Conservation (phyloP, 148 eudicot genomes). For the Chenopodium berlandieri region DNA sequence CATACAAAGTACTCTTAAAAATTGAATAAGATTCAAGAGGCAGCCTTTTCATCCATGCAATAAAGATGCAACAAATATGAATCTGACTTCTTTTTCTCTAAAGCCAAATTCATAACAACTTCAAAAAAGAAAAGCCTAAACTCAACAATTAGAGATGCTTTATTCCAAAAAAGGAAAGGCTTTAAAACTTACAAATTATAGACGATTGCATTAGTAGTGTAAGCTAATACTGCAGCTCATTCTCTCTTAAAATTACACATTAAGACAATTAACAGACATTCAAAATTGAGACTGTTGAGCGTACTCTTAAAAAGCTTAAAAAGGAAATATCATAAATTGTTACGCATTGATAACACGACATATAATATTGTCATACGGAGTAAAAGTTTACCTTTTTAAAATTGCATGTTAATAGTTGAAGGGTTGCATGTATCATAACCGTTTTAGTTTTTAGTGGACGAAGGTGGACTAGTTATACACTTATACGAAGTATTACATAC, state of each 20-base stretch:
- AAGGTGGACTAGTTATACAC: too few species aligned
- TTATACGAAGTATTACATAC: too few species aligned
- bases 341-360: too few species aligned
- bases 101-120: not conserved
- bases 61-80: not conserved
- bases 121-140: not conserved
- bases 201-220: not conserved
- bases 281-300: too few species aligned
- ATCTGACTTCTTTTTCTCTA: not conserved
- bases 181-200: too few species aligned
- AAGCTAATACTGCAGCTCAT: not conserved
- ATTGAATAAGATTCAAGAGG: not conserved
- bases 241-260: not conserved
- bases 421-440: too few species aligned
- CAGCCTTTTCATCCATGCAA: slow-evolving; percentile 3
- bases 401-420: too few species aligned
- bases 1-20: not conserved
- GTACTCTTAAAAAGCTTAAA: too few species aligned
- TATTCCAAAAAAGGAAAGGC: not conserved
- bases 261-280: not conserved
- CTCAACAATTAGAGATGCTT: not conserved
- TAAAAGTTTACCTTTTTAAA: too few species aligned
- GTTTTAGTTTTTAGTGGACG: too few species aligned
- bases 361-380: too few species aligned
- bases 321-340: not conserved